These are phyloP conservation scores for Lactarius psammicola DNA, from an alignment of 768 basidiomycete species.

Conservation along the genomic window DNA sequence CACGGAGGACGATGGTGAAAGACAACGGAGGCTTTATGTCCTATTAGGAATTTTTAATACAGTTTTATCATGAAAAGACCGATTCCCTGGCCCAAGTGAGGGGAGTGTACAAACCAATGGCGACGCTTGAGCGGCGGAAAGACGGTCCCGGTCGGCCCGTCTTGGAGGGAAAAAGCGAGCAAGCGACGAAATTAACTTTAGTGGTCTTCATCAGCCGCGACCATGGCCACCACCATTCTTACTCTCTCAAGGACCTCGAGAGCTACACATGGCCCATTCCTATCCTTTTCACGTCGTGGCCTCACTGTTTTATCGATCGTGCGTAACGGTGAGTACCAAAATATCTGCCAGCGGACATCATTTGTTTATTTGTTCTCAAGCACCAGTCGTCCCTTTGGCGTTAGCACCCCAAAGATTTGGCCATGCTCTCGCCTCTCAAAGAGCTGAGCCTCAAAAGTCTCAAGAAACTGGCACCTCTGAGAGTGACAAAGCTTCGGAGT, in stretches of 20 bases:
- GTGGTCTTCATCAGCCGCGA: not conserved
- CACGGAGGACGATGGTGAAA: not conserved
- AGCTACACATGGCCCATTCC: not conserved
- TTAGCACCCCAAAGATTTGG: constrained; percentile 19
- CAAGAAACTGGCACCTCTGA: not conserved
- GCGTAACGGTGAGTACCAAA: constrained; percentile 8
- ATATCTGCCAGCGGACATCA: not conserved
- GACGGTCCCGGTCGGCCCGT: not conserved
- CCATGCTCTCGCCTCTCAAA: constrained; percentile 24
- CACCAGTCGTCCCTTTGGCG: constrained; percentile 17
- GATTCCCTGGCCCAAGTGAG: not conserved
- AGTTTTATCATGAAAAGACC: not conserved
- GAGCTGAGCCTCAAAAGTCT: not conserved
- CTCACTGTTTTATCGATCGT: not conserved
- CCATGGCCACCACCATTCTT: constrained; percentile 7
- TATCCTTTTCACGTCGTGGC: not conserved
- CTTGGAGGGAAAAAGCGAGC: not conserved
- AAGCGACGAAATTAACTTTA: not conserved
- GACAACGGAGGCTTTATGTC: not conserved
- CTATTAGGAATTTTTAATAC: not conserved
- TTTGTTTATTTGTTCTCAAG: not conserved
- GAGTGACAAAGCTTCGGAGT: constrained; percentile 1
- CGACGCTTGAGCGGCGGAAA: not conserved
- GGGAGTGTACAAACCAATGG: not conserved
- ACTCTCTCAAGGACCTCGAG: constrained; percentile 5